These are phyloP conservation scores for Mortierella hygrophila DNA, from an alignment of 192 early-diverging fungal genomes.

Conservation along the genomic window DNA sequence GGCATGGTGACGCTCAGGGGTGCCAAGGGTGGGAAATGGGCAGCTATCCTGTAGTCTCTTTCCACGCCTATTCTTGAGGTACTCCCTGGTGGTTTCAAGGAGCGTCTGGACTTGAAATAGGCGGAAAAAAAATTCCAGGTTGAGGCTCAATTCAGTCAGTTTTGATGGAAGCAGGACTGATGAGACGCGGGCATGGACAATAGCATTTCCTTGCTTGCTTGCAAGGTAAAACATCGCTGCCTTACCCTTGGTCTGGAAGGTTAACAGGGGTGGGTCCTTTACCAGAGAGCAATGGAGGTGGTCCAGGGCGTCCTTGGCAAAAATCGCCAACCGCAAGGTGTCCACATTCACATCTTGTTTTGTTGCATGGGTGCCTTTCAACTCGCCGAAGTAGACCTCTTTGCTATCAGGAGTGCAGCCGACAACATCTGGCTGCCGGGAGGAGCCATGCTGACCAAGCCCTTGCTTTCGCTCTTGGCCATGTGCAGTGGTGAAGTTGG, in stretches of 20 bases:
- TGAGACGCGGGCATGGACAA: slow-evolving; percentile 16
- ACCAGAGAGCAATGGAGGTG: slow-evolving; percentile 6
- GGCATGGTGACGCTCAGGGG: slow-evolving; percentile 13
- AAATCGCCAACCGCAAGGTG: slow-evolving; percentile 9
- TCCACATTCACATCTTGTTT: slow-evolving; percentile 8
- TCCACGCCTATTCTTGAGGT: slow-evolving; percentile 16
- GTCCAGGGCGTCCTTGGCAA: slow-evolving; percentile 20
- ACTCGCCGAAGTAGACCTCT: slow-evolving; percentile 6
- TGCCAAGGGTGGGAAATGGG: slow-evolving; percentile 16
- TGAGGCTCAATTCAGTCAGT: slow-evolving; percentile 6
- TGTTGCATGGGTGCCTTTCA: slow-evolving; percentile 9
- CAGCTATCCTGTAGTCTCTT: slow-evolving; percentile 13
- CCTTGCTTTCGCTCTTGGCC: slow-evolving; percentile 11
- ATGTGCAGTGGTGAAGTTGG: slow-evolving; percentile 9
- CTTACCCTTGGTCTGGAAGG: slow-evolving; percentile 17
- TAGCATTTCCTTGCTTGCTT: slow-evolving; percentile 5
- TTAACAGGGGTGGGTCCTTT: slow-evolving; percentile 17
- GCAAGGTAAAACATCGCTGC: slow-evolving; percentile 9
- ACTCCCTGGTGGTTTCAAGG: background rate
- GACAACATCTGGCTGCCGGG: slow-evolving; percentile 8
- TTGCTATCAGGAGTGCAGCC: background rate
- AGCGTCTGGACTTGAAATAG: slow-evolving; percentile 19
- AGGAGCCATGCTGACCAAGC: background rate
- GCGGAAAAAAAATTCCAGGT: slow-evolving; percentile 17
- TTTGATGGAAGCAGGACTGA: slow-evolving; percentile 4